Base-by-base conservation (phyloP, 306 rosid species). In the Gleditsia sinensis region DNA sequence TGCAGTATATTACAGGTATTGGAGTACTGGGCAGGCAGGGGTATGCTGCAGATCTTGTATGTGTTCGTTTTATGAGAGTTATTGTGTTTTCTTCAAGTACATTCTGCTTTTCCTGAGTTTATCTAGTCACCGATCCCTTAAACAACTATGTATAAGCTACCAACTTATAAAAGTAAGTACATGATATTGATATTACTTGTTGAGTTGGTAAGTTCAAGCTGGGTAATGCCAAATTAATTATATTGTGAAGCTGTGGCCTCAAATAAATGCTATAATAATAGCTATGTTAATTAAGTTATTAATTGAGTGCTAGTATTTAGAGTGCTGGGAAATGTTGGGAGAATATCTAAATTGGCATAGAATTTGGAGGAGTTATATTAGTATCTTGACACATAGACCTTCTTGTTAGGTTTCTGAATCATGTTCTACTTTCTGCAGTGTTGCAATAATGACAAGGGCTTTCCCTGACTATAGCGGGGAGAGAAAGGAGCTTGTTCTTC, bases 361-460 rank as follows among this genome's bases (percentile, higher is more conserved):
- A 19, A 46, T 28, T 32, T 7, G 71, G 20, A 24, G 21, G 23
- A 12, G 4, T 19, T 45, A 67, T 43, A 17, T 60, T 75, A 56
- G 34, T 53, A 49, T 50, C 36, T 8, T 59, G 33, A 40, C 23
- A 40, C 65, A 37, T 50, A 23, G 25, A 50, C 21, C 17, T 28
- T 50, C 50, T 50, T 27, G 80, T 69, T 61, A 60, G 42, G 36
- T 80, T 53, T 71, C 46, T 69, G 53, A 84, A 24, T 50, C 28
- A 9, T 75, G 75, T 21, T 71, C 63, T 72, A 27, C 40, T 79
- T 48, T 64, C 50, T 72, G 55, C 83, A 92, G 96, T 40, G 88
- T 85, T 72, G 98, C 89, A 11, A 92, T 92, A 62, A 92, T 90
- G 98, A 90, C 98, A 53, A 92, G 96, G 83, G 98, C 98, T 66